A percentile compares a stretch with the other conserved stretches of the same genome.
Conservation (phyloP, 345 rosid species). For the Turritis glabra region DNA sequence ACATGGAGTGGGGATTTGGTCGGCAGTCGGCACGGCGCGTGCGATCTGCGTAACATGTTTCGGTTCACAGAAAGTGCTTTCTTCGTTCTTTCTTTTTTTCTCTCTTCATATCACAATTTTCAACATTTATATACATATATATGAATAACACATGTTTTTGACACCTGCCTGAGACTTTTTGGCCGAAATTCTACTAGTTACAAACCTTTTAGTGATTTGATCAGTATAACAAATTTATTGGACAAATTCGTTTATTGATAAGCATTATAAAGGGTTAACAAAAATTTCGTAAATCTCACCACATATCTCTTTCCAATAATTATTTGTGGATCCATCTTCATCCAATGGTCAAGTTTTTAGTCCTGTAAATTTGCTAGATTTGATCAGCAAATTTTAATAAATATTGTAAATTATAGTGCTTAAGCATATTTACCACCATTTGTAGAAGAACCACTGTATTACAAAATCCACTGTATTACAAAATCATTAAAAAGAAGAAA, state of each 20-base stretch:
- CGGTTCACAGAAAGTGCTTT: slow-evolving; percentile 35
- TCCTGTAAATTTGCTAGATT: not conserved
- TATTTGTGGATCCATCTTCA: not conserved
- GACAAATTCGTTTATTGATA: not conserved
- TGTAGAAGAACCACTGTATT: not conserved
- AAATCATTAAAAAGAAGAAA: not conserved
- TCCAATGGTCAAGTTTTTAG: not conserved
- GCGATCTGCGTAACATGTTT: slow-evolving; percentile 38
- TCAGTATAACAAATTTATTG: not conserved
- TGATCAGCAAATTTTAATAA: not conserved
- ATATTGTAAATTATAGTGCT: not conserved
- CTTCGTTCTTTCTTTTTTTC: not conserved
- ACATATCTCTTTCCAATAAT: not conserved
- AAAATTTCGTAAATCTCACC: not conserved
- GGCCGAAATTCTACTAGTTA: not conserved
- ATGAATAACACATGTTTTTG: slow-evolving; percentile 15
- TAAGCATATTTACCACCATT: not conserved
- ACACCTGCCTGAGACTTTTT: not conserved
- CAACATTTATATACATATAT: not conserved
- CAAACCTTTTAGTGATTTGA: not conserved
- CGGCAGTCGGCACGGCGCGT: slow-evolving; percentile 41
- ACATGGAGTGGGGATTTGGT: slow-evolving; percentile 36
- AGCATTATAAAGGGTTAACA: not conserved
- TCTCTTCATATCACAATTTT: not conserved
- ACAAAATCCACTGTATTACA: not conserved